Base-by-base conservation (phyloP, 495 filamentous ascomycete genomes). In the Aspergillus kassunensis region DNA sequence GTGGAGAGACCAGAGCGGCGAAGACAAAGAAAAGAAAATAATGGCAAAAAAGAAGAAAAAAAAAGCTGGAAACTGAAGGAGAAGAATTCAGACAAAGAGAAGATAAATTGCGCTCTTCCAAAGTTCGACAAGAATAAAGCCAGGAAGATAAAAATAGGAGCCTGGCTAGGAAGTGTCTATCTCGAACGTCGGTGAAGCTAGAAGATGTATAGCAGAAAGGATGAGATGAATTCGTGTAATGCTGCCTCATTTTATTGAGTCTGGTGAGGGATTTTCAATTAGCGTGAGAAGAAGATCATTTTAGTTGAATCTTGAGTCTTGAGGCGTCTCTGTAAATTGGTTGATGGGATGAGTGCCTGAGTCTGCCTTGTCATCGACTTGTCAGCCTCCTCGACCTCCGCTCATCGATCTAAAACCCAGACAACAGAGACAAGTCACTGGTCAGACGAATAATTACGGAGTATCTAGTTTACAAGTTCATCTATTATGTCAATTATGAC, bases 81-180 rank as follows among this genome's bases (percentile, higher is more conserved):
- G 2, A 41, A 24, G 18, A 21, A 11, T 15, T 25, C 19, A 42
- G 27, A 25, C n/a, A 19, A 44, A 3, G 13, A 25, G 27, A 27
- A 33, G n/a, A 30, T 19, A 44, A 31, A 30, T 43, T 23, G 11
- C 10, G 15, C 9, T 27, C 24, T 27, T 27, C 9, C n/a, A n/a
- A n/a, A n/a, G n/a, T n/a, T n/a, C n/a, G n/a, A n/a, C n/a, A n/a
- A n/a, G n/a, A n/a, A n/a, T n/a, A n/a, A n/a, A n/a, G n/a, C n/a
- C n/a, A n/a, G n/a, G n/a, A 19, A 42, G 18, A 34, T 35, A 46
- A 46, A 46, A 46, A 46, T 46, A 46, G 44, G 39, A 42, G 11
- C 3, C n/a, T n/a, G n/a, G n/a, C n/a, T n/a, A n/a, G n/a, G n/a
- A n/a, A n/a, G n/a, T n/a, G n/a, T n/a, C n/a, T n/a, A n/a, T 12